A percentile compares a stretch with the other conserved stretches of the same genome.
Evolutionary conservation across 164 flowering plant species (phyloP).

Genomic region (Aristolochia contorta): DNA sequence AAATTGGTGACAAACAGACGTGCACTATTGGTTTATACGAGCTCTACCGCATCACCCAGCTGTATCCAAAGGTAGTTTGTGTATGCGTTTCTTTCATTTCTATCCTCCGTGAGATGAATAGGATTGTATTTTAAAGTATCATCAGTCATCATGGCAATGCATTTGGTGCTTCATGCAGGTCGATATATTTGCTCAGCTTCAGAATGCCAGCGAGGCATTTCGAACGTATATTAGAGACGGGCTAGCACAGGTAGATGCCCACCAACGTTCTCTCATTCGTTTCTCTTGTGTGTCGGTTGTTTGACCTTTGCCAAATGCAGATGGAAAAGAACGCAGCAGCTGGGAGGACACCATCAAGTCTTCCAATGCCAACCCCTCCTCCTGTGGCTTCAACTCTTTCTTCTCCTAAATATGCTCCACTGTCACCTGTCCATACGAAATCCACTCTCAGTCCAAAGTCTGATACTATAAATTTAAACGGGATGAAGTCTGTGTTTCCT

Average conservation of each 20-base stretch:
- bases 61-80: conserved; percentile 77
- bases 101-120: neutral
- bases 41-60: conserved; percentile 82
- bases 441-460: conserved; percentile 35
- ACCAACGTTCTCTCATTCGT: neutral
- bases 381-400: conserved; percentile 53
- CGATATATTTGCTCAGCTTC: conserved; percentile 96
- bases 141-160: too few relatives aligned
- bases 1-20: conserved; percentile 98
- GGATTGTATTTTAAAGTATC: too few relatives aligned
- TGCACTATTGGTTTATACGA: conserved; percentile 89
- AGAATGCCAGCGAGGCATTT: conserved; percentile 99
- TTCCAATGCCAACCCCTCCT: conserved; percentile 91
- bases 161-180: conserved; percentile 36
- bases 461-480: conserved; percentile 48
- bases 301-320: conserved; percentile 27
- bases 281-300: neutral
- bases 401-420: conserved; percentile 72
- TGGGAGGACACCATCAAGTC: conserved; percentile 86
- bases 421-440: conserved; percentile 70
- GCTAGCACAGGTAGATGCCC: conserved; percentile 62
- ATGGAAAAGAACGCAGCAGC: conserved; percentile 98
- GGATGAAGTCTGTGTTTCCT: conserved; percentile 37
- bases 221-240: conserved; percentile 98
- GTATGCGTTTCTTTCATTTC: neutral